Evolutionary conservation across 2,329 filamentous ascomycete species (phyloP), one percentile per base, ranked within the genome.

Genomic region (Zymoseptoria tritici): DNA sequence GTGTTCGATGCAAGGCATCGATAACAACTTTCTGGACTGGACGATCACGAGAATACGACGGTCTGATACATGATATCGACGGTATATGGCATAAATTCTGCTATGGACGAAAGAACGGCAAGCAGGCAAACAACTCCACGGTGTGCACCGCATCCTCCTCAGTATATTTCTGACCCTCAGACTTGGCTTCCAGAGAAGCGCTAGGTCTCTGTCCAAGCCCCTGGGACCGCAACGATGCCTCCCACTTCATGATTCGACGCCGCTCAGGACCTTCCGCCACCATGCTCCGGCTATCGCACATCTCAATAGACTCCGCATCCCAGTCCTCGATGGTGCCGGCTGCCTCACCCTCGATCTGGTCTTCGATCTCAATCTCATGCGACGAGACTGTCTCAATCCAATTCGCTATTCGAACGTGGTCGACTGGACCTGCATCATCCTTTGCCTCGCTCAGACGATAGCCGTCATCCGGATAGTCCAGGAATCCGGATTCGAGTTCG

Each of bases 401-500:
- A 46, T 46, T 46, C 7, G 36, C 11, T 46, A 46, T 46, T 13
- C 36, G 36, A n/a, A 46, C 7, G 36, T 46, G 36, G 20, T 55
- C 46, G 52, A 55, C 57, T 4, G 19, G 9, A n/a, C 26, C 29
- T 19, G 50, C 22, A 19, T 49, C 22, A 11, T 51, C 46, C 24
- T n/a, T 46, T 16, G 55, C 57, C n/a, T 50, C 42, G 22, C 52
- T 58, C 9, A 55, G 9, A 19, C 52, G 36, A 46, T 58, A 51
- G 20, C 46, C 52, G 49, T 58, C 57, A 9, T 55, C 29, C 2
- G 50, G 24, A 31, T 52, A 46, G 26, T 58, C 57, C 13, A 58
- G 19, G 22, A 58, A 58, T 22, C 57, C 57, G 7, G 46, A 58
- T 31, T 6, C 20, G 7, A 58, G 16, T 4, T 52, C 52, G 4